Base-by-base conservation (phyloP, 1,139 yeast species). In the Saccharomyces hybrid region DNA sequence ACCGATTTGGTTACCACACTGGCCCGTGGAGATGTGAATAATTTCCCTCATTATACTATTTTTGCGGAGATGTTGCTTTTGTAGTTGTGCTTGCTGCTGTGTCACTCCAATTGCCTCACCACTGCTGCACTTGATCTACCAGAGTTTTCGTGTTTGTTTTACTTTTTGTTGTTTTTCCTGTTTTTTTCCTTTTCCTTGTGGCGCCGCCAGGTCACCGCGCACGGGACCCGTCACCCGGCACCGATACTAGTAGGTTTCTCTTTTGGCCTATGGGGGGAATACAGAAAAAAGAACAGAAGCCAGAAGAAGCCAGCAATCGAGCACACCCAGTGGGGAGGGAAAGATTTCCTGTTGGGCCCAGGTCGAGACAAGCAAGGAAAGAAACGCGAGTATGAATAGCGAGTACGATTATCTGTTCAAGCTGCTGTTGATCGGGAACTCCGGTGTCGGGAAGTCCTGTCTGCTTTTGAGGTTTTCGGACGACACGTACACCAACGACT, bases 1-100 rank as follows among this genome's bases (percentile, higher is more conserved):
- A 75, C 97, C 96, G 67, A 93, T 90, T 78, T 93, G 99, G 83
- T 93, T 93, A 84, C 99, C 99, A 84, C 99, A 93, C 79, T 91
- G 98, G 75, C 98, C 98, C 57, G 97, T 86, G 60, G 97, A 91
- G 74, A 91, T 81, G 76, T 91, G 98, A 74, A 91, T 88, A 71
- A 80, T 80, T 74, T 80, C 84, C 78, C 84, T 80, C 84, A 80
- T 80, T 52, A 56, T 53, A 34, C 38, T 27, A 8, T 14, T 29
- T 29, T 24, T 31, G 49, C 48, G 21, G 50, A 46, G 24, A 26
- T 27, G 42, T 31, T 47, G 51, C 48, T 49, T 50, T 54, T 50
- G 52, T 55, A 38, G 8, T 38, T 4, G 24, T 16, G 11, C 3
- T 38, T 9, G 44, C 12, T 16, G 44, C 44, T 38, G n/a, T 38